These are phyloP conservation scores for Ephemerocybe angulata DNA, from an alignment of 768 basidiomycete species.

Conservation along the genomic window DNA sequence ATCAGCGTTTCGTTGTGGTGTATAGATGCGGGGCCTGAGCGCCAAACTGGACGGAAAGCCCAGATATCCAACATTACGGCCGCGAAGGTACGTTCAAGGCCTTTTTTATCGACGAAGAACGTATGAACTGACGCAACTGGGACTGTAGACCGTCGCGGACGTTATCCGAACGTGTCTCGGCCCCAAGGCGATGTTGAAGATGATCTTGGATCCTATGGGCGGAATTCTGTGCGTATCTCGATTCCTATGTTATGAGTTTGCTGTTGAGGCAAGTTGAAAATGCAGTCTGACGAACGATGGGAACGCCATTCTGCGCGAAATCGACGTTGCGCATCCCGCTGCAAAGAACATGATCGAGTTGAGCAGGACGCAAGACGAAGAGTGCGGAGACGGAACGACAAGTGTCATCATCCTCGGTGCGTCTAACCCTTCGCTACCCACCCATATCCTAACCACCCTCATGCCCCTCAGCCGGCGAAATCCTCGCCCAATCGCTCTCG, in stretches of 20 bases:
- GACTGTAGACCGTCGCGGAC: conserved; percentile 85
- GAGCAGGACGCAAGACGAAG: conserved; percentile 96
- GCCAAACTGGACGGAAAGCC: conserved; percentile 92
- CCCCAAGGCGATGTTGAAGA: conserved; percentile 98
- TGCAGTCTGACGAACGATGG: conserved; percentile 92
- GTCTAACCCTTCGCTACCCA: conserved; percentile 21
- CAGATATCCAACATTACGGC: conserved; percentile 97
- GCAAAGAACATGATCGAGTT: conserved; percentile 99
- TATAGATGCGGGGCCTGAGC: conserved; percentile 87
- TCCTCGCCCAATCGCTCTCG: conserved; percentile 89
- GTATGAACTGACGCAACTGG: neutral
- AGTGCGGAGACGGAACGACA: conserved; percentile 98
- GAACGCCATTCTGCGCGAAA: conserved; percentile 97
- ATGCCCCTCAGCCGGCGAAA: conserved; percentile 71
- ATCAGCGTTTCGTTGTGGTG: neutral
- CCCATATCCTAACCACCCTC: neutral
- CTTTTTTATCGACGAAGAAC: neutral
- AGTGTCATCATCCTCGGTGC: conserved; percentile 95
- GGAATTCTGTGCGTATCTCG: conserved; percentile 76
- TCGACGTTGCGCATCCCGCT: conserved; percentile 97
- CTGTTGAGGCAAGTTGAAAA: too few species aligned
- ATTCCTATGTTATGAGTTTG: neutral
- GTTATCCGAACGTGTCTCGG: conserved; percentile 97
- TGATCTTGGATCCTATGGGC: conserved; percentile 99
- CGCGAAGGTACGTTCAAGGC: conserved; percentile 68